These are phyloP conservation scores for Globisporangium solare DNA, from an alignment of 352 stramenopile genomes.

Conservation along the genomic window DNA sequence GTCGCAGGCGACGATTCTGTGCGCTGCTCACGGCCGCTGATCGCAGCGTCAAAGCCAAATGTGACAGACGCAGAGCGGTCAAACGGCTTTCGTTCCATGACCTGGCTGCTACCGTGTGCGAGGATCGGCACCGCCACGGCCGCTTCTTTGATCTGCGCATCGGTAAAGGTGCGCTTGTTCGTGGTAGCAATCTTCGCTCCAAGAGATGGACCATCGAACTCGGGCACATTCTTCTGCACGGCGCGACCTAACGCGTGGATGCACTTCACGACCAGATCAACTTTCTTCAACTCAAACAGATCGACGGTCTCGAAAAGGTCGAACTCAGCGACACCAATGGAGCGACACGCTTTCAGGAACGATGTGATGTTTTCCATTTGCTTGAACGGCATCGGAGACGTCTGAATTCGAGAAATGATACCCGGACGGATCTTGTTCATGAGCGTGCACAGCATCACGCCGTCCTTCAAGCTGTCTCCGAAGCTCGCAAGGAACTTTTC, in stretches of 20 bases:
- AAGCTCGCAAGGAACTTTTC: constrained; percentile 70
- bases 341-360: constrained; percentile 80
- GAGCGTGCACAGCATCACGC: constrained; percentile 70
- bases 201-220: constrained; percentile 64
- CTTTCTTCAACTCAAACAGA: constrained; percentile 86
- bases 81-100: constrained; percentile 64
- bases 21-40: constrained; percentile 20
- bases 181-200: constrained; percentile 69
- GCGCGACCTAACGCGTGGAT: constrained; percentile 77
- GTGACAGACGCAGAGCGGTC: constrained; percentile 69
- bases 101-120: constrained; percentile 41
- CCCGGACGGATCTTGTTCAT: constrained; percentile 75
- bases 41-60: constrained; percentile 50
- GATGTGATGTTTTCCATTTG: constrained; percentile 89
- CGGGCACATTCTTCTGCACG: constrained; percentile 67
- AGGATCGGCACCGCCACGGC: constrained; percentile 50
- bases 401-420: constrained; percentile 53
- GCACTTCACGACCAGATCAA: constrained; percentile 80
- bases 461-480: constrained; percentile 71
- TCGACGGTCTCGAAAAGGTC: constrained; percentile 91
- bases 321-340: constrained; percentile 80
- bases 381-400: constrained; percentile 79
- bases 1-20: not conserved
- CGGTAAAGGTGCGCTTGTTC: constrained; percentile 61
- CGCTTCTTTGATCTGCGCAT: constrained; percentile 63